Evolutionary conservation across 257 asterid species (phyloP).

Genomic region (Scutellaria minor): DNA sequence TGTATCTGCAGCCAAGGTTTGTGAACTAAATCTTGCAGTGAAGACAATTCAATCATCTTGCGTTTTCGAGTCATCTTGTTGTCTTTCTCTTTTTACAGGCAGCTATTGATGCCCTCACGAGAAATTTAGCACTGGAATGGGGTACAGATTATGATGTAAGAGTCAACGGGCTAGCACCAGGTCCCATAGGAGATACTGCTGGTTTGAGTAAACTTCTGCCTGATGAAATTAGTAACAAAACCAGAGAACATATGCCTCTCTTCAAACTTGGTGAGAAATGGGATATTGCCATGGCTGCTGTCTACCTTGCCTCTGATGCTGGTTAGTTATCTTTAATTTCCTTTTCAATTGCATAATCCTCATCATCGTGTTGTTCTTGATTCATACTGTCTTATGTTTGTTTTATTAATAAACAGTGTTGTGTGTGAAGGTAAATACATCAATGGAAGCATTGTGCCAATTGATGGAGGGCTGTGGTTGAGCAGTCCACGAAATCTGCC

Average conservation of each 20-base stretch:
- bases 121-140: constrained; percentile 91
- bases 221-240: constrained; percentile 53
- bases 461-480: constrained; percentile 90
- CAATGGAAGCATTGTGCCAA: constrained; percentile 64
- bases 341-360: not conserved
- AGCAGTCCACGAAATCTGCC: constrained; percentile 65
- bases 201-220: constrained; percentile 81
- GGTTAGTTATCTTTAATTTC: constrained; percentile 53
- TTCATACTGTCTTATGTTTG: no score
- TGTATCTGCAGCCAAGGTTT: constrained; percentile 92
- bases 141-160: constrained; percentile 84
- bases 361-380: no score
- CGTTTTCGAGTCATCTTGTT: not conserved
- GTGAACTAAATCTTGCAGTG: constrained; percentile 29
- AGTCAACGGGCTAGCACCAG: constrained; percentile 90
- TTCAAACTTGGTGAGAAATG: constrained; percentile 82
- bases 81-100: constrained; percentile 52
- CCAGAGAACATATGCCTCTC: constrained; percentile 56
- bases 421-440: constrained; percentile 65
- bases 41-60: constrained; percentile 7
- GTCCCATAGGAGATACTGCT: constrained; percentile 80
- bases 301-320: constrained; percentile 83
- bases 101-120: constrained; percentile 80
- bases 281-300: constrained; percentile 94
- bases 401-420: not conserved